Percentiles rank a stretch among this genome's conserved stretches.
Conservation (phyloP, 257 asterid species). For the Gynochthodes officinalis region DNA sequence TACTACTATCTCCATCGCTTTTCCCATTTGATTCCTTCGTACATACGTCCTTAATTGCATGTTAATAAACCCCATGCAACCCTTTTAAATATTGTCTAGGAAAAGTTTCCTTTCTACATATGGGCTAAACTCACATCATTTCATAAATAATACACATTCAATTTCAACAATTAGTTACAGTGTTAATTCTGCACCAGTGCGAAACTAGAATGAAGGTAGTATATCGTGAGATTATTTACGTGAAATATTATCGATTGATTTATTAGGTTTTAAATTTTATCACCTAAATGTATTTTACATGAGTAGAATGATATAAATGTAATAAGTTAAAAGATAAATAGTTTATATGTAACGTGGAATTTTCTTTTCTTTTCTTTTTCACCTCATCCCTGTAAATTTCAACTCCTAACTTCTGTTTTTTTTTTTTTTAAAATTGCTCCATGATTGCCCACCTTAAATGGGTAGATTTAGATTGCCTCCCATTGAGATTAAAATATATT, state of each 20-base stretch:
- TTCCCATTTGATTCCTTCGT: not conserved
- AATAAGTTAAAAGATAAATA: too few relatives aligned
- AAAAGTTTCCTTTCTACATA: too few relatives aligned
- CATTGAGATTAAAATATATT: not conserved
- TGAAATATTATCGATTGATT: too few relatives aligned
- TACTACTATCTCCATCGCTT: not conserved
- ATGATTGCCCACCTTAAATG: not conserved
- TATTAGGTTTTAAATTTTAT: too few relatives aligned
- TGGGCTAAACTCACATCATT: too few relatives aligned
- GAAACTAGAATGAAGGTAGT: too few relatives aligned
- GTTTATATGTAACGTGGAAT: not conserved
- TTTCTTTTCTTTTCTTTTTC: not conserved
- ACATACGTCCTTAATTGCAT: slow-evolving; percentile 1
- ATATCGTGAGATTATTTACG: too few relatives aligned
- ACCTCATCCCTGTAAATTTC: not conserved
- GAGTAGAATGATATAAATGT: too few relatives aligned
- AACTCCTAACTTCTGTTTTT: not conserved
- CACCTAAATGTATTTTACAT: too few relatives aligned
- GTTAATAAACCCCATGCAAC: slow-evolving; percentile 1
- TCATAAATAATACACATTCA: too few relatives aligned
- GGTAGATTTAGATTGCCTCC: not conserved
- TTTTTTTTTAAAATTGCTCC: not conserved
- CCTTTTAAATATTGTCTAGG: not conserved
- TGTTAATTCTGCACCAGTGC: too few relatives aligned
- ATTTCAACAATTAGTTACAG: too few relatives aligned